Evolutionary conservation across 768 basidiomycete genomes (phyloP).

Genomic region (Rhizopogon vulgaris): DNA sequence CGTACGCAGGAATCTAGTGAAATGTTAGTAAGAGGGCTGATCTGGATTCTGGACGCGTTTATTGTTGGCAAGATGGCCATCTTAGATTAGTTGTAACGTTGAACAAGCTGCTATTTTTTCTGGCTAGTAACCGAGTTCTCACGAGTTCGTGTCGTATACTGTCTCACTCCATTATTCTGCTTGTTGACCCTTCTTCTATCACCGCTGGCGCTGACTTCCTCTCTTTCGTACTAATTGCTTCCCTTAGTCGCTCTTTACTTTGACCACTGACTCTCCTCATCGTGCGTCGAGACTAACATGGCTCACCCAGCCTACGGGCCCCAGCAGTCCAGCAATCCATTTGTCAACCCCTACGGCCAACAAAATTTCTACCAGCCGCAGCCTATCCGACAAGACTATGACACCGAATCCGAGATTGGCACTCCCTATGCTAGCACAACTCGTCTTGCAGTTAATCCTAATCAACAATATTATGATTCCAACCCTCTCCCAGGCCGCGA

Average conservation of each 20-base stretch:
- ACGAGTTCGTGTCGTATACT: background rate
- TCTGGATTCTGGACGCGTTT: background rate
- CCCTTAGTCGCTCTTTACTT: constrained; percentile 18
- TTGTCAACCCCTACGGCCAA: constrained; percentile 17
- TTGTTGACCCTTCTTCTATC: constrained; percentile 13
- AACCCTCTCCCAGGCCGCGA: constrained; percentile 13
- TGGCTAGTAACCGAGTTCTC: constrained; percentile 8
- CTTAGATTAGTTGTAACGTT: no score
- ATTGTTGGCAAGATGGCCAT: background rate
- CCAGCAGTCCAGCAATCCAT: constrained; percentile 23
- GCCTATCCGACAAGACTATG: constrained; percentile 32
- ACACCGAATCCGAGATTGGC: constrained; percentile 42
- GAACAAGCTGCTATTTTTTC: constrained; percentile 2
- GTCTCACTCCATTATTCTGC: constrained; percentile 13
- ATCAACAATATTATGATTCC: constrained; percentile 28
- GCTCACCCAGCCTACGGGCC: constrained; percentile 36
- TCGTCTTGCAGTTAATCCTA: constrained; percentile 43
- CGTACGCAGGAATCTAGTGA: background rate
- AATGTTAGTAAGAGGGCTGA: background rate
- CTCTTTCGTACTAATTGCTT: constrained; percentile 2
- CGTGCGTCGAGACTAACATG: constrained; percentile 15
- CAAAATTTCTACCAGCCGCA: constrained; percentile 18
- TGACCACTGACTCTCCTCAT: background rate
- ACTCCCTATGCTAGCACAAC: constrained; percentile 59
- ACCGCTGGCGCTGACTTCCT: constrained; percentile 22